Evolutionary conservation across 441 rosid genomes (phyloP).

Genomic region (Corymbia citriodora): DNA sequence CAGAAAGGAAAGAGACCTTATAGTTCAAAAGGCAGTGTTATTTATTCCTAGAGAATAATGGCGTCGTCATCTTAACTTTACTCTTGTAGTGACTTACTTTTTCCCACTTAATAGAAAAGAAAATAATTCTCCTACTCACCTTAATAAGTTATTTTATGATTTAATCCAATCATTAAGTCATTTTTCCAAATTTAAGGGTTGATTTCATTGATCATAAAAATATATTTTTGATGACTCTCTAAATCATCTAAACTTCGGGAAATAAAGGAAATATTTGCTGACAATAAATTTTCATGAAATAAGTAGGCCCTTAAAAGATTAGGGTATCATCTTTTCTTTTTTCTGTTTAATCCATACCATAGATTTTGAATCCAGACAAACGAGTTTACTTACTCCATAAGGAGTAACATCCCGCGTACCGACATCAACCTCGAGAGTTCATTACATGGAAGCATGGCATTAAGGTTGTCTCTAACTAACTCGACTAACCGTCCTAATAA

Average conservation of each 20-base stretch:
- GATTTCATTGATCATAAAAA: not conserved
- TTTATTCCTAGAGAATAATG: not conserved
- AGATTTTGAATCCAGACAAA: fast-evolving
- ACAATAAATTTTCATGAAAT: fast-evolving
- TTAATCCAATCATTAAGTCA: not conserved
- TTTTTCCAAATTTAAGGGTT: not conserved
- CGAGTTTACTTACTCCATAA: not conserved
- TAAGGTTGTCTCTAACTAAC: no score
- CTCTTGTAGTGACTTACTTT: not conserved
- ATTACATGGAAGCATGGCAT: not conserved
- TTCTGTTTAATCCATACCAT: not conserved
- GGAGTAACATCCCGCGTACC: fast-evolving
- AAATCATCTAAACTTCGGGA: not conserved
- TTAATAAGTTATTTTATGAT: not conserved
- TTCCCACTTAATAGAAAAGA: not conserved
- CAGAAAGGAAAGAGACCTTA: no score
- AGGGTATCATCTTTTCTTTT: not conserved
- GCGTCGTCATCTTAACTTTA: not conserved
- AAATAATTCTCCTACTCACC: no score
- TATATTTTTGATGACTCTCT: not conserved
- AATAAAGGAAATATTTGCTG: not conserved
- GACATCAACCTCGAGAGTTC: not conserved
- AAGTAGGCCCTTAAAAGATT: not conserved
- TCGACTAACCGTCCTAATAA: not conserved
- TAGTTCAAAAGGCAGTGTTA: not conserved